Base-by-base conservation (phyloP, 768 basidiomycete genomes). In the Galerina marginata region DNA sequence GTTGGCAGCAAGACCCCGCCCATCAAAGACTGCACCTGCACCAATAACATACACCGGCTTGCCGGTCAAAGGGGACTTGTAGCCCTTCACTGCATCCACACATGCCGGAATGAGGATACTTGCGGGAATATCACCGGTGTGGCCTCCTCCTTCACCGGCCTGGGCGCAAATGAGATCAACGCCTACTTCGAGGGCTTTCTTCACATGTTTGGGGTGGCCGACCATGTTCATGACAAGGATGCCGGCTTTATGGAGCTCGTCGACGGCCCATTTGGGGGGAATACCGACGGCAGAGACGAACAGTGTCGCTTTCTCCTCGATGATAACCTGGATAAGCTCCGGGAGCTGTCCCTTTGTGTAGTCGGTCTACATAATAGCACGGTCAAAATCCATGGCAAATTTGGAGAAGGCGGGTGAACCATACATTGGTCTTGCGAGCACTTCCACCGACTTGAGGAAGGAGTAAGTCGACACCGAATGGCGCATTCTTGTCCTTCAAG, bases 201-300 rank as follows among this genome's bases (percentile, higher is more conserved):
- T 63, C 46, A 91, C 91, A 72, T 95, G 92, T 71, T 95, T 96
- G 11, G 95, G 94, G 70, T 95, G 92, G n/a, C 95, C 95, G 59
- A 96, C 90, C 92, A 94, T 95, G 77, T 96, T 95, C 93, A 95
- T 95, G 66, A 95, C 81, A 39, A 88, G 83, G 62, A 96, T 95
- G 12, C 92, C 90, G 11, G 92, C 92, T 66, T 85, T 76, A 77
- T 97, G 95, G 43, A 97, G 80, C 65, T 79, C 85, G 33, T 95
- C 91, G 38, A 97, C 91, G 36, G 83, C 89, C 63, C 86, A 82
- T 67, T 83, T 84, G 3, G 95, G 92, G 1, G 95, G 95, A 4
- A 96, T 86, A 65, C 94, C 94, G 45, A 95, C 84, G 33, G 94
- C 95, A 64, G 89, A 97, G 58, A 98, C 95, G 72, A 98, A 98